Evolutionary conservation across 2,329 filamentous ascomycete genomes (phyloP), one percentile per base, ranked within the genome.

Genomic region (Ceratocystis destructans): DNA sequence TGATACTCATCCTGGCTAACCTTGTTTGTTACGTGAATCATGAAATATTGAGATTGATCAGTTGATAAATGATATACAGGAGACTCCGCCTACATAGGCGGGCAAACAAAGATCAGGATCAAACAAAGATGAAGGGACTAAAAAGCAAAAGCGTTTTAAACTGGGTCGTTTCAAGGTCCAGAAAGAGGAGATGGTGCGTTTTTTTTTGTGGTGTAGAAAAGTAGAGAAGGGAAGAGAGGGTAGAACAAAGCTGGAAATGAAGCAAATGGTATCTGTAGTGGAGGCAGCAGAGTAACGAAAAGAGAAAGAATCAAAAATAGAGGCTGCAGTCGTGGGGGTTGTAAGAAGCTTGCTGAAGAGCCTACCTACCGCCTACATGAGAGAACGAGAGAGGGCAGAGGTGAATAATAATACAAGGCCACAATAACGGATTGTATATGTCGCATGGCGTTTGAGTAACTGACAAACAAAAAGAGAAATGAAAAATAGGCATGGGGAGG

Each of bases 181-280:
- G 59, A 46, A 67, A 67, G 66, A 67, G 66, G 66, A 67, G 66
- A 67, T 67, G 62, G 28, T 61, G 41, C 46, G 53, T 62, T 67
- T 68, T 67, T n/a, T 64, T 61, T 65, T 61, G 50, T 65, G 41
- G 65, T 48, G 67, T 70, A 37, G n/a, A 45, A 50, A 55, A 15
- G 62, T 6, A 53, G 5, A 20, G 5, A 10, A 10, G 17, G n/a
- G 20, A 61, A 50, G 53, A n/a, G 20, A 48, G 57, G 55, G 20
- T 8, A 15, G 53, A 64, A 57, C 61, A 37, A 48, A 48, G 5
- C 15, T 15, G 15, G 46, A 22, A 53, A 61, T 17, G 59, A 37
- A 37, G 41, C 44, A 53, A 61, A 31, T n/a, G 55, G 22, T 31
- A 41, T 31, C 28, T 28, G 28, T 55, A 31, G 62, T 53, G 28